Evolutionary conservation across 768 basidiomycete species (phyloP).

Genomic region (Mrakia gelida): DNA sequence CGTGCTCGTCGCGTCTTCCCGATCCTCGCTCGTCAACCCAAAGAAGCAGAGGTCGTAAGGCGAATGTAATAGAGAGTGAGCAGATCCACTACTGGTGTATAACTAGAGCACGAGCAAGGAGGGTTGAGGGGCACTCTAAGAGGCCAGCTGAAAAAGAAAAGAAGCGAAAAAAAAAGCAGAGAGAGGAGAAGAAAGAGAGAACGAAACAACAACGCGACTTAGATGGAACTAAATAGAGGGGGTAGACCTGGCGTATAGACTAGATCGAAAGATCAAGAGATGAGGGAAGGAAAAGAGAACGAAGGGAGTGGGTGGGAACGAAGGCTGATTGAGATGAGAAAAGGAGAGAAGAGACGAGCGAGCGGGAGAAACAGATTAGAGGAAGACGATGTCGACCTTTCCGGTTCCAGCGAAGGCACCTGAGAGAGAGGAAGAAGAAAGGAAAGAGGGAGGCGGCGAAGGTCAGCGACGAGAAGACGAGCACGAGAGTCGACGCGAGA

Average conservation of each 20-base stretch:
- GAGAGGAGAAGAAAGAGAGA: not conserved
- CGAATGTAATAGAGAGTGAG: too few relatives aligned
- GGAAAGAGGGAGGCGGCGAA: not conserved
- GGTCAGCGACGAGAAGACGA: not conserved
- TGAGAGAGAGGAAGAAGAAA: not conserved
- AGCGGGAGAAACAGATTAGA: not conserved
- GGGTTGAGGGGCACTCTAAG: not conserved
- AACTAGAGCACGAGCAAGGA: not conserved
- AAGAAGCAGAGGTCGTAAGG: too few relatives aligned
- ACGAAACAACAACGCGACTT: not conserved
- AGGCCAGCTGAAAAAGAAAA: not conserved
- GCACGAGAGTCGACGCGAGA: not conserved
- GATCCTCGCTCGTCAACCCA: too few relatives aligned
- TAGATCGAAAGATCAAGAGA: too few relatives aligned
- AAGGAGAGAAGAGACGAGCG: not conserved
- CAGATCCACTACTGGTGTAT: too few relatives aligned
- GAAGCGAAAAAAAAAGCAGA: not conserved
- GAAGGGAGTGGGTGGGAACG: not conserved
- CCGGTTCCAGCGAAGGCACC: conserved; percentile 19
- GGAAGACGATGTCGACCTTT: conserved; percentile 26
- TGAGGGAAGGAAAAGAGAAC: too few relatives aligned
- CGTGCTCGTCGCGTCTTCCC: too few relatives aligned
- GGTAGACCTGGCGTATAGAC: too few relatives aligned
- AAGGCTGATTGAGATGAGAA: too few relatives aligned
- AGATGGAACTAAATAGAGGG: too few relatives aligned